Conservation (phyloP, 2,329 filamentous ascomycete species). For the Pseudogymnoascus sp. region DNA sequence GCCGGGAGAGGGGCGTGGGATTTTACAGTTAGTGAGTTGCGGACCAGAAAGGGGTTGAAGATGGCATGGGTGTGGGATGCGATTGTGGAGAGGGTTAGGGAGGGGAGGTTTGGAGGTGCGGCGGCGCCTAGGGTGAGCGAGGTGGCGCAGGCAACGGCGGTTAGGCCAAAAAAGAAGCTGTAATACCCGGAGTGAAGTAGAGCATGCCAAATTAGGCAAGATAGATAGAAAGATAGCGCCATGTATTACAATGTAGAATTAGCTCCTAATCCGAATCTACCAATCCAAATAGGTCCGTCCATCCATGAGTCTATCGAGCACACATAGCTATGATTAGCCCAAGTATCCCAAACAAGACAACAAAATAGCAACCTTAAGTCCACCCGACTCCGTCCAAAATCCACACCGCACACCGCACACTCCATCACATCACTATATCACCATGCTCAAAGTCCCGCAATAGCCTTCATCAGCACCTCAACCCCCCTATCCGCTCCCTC, state of each 20-base stretch:
- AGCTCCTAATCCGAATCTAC: not conserved
- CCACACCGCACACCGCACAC: not conserved
- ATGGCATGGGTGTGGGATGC: conserved; percentile 17
- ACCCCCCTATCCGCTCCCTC: conserved; percentile 44
- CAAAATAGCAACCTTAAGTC: not conserved
- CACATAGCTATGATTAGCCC: not conserved
- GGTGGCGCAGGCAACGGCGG: conserved; percentile 17
- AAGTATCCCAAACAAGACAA: not conserved
- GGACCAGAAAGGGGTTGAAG: not conserved
- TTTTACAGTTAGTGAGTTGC: not conserved
- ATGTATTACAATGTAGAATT: conserved; percentile 3
- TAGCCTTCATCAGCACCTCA: conserved; percentile 51
- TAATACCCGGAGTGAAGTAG: not conserved
- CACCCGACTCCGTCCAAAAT: not conserved
- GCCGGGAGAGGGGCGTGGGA: not conserved
- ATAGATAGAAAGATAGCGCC: not conserved
- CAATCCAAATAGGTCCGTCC: not conserved
- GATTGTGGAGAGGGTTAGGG: not conserved
- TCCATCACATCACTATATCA: not conserved
- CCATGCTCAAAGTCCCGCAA: conserved; percentile 43
- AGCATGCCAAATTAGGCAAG: not conserved
- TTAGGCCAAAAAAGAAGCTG: not conserved
- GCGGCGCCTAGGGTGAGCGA: conserved; percentile 23
- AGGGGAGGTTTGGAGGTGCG: conserved; percentile 12
- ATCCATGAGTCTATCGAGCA: not conserved